Conservation (phyloP, 306 rosid species). For the Castanea sativa region DNA sequence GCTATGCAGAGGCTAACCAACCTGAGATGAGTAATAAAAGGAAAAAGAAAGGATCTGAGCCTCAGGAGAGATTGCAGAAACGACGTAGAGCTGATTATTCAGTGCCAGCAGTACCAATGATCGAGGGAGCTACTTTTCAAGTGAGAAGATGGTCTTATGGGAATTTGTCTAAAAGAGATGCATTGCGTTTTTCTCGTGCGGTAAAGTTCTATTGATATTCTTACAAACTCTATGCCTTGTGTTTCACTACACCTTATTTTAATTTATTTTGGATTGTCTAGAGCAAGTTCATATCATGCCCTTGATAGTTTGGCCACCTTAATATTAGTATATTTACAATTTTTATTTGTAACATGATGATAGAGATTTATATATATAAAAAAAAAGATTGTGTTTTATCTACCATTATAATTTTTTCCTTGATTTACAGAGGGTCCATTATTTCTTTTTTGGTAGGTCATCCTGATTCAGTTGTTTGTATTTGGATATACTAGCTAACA, state of each 20-base stretch:
- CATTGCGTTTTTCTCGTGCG: slow-evolving; percentile 80
- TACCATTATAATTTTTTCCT: background rate
- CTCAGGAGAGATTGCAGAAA: slow-evolving; percentile 68
- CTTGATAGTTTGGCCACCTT: background rate
- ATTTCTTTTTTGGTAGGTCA: no score
- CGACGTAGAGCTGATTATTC: slow-evolving; percentile 77
- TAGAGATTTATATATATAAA: background rate
- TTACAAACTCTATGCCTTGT: background rate
- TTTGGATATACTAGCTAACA: background rate
- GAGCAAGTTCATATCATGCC: background rate
- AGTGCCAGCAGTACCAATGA: slow-evolving; percentile 72
- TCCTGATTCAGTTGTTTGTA: background rate
- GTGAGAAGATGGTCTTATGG: slow-evolving; percentile 94
- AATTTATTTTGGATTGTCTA: no score
- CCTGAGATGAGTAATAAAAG: slow-evolving; percentile 79
- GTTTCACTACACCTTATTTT: background rate
- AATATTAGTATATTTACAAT: background rate
- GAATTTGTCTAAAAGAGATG: slow-evolving; percentile 86
- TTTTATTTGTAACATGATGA: background rate
- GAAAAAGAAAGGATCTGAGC: slow-evolving; percentile 85
- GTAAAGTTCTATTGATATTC: slow-evolving; percentile 44
- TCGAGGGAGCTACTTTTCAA: slow-evolving; percentile 90
- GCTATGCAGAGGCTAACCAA: slow-evolving; percentile 84
- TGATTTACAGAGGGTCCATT: no score
- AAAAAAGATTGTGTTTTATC: background rate